Percentiles rank a stretch among this genome's conserved stretches.
Evolutionary conservation across 768 basidiomycete species (phyloP).

Genomic region (Naganishia randhawae): DNA sequence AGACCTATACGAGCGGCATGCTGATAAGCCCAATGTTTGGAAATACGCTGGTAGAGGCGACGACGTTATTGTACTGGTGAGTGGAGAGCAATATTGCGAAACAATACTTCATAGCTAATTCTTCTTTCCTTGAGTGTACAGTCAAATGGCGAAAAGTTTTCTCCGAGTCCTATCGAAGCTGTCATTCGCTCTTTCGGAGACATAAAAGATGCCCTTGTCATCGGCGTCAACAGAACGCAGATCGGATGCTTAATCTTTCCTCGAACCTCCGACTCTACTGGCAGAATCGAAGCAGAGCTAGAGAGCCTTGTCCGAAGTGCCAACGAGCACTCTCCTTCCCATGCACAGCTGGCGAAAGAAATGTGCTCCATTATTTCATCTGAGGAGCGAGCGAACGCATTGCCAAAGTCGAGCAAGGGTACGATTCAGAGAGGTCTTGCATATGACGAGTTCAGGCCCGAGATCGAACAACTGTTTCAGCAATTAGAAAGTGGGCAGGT

Average conservation of each 20-base stretch:
- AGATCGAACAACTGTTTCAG: constrained; percentile 41
- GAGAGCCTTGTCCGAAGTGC: constrained; percentile 25
- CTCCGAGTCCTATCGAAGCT: constrained; percentile 58
- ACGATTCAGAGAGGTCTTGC: constrained; percentile 48
- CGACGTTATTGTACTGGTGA: constrained; percentile 55
- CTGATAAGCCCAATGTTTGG: constrained; percentile 52
- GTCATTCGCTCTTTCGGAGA: constrained; percentile 54
- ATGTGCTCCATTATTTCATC: constrained; percentile 40
- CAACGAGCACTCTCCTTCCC: constrained; percentile 42
- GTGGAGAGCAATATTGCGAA: neutral
- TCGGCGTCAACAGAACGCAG: constrained; percentile 56
- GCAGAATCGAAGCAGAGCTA: neutral
- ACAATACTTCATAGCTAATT: neutral
- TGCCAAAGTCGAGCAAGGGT: constrained; percentile 50
- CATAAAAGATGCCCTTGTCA: constrained; percentile 57
- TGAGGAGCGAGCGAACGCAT: neutral
- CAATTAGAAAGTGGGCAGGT: neutral
- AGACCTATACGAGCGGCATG: constrained; percentile 58
- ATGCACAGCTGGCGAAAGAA: constrained; percentile 43
- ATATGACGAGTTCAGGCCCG: constrained; percentile 41
- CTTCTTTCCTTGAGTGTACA: constrained; percentile 25
- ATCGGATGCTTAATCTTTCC: constrained; percentile 57
- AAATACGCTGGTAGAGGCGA: constrained; percentile 58
- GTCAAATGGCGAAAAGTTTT: constrained; percentile 58
- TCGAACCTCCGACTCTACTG: neutral